Conservation (phyloP, 2,329 filamentous ascomycete species). For the Triangularia verruculosa region DNA sequence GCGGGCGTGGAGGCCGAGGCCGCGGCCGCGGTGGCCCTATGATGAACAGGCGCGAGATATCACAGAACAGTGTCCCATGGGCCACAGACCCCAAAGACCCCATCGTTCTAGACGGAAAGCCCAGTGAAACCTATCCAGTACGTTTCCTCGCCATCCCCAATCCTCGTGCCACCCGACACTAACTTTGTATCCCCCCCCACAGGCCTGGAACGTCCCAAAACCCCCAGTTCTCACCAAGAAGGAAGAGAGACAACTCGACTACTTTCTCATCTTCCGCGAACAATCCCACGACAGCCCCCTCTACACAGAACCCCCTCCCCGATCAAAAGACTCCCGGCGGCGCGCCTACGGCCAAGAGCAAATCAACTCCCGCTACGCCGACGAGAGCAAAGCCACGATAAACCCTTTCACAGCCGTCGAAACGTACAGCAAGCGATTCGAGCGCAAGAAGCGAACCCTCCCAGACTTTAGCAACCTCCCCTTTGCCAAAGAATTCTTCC, state of each 20-base stretch:
- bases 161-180: neutral
- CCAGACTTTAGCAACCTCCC: constrained; percentile 52
- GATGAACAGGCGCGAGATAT: constrained; percentile 42
- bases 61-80: constrained; percentile 49
- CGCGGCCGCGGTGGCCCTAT: constrained; percentile 37
- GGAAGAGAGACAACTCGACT: constrained; percentile 48
- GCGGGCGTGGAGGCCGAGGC: constrained; percentile 43
- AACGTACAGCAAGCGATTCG: constrained; percentile 56
- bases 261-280: constrained; percentile 55
- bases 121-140: constrained; percentile 60
- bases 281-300: constrained; percentile 54
- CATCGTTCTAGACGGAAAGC: constrained; percentile 47
- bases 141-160: constrained; percentile 22
- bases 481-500: constrained; percentile 52
- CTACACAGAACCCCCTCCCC: constrained; percentile 41
- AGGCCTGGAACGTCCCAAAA: constrained; percentile 51
- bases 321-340: constrained; percentile 44
- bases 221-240: constrained; percentile 42
- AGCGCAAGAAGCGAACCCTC: constrained; percentile 49
- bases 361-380: constrained; percentile 54
- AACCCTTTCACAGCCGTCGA: constrained; percentile 59
- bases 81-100: constrained; percentile 50
- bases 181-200: neutral
- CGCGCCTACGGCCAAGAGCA: constrained; percentile 55
- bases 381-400: constrained; percentile 53